Base-by-base conservation (phyloP, 1,284 basidiomycete species). In the Leccinum solheimii region DNA sequence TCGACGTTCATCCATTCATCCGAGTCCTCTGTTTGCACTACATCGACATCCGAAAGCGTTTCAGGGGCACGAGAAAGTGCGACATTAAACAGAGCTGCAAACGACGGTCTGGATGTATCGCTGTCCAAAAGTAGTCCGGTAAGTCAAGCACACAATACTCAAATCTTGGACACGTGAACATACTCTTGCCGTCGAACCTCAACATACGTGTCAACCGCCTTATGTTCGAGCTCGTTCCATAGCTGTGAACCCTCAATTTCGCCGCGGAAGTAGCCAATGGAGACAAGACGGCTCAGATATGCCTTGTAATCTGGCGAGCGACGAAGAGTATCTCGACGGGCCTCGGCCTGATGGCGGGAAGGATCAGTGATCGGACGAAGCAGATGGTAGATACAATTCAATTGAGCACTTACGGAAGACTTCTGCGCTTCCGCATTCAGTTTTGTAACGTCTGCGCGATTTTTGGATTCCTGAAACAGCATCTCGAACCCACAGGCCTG, bases 401-500 rank as follows among this genome's bases (percentile, higher is more conserved):
- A 30, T 45, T 34, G 54, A 34, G 55, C 16, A 73, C 82, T 62
- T 68, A 90, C 89, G 16, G 83, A 83, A 62, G 80, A 80, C 36
- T 75, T 70, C 11, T 75, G 67, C 30, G 69, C 75, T 52, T 82
- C 80, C 27, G 74, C 61, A 23, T 73, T 79, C 10, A 71, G 69
- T 50, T 74, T 79, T 13, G 75, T 65, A 4, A 66, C 67, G 30
- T 80, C 79, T 62, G 73, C 74, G 64, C 79, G 81, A 67, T 77
- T 75, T 77, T 91, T 86, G 70, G 85, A 85, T 75, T 95, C 90
- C 77, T 94, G 85, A 75, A 91, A 97, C 57, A 96, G 82, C 83
- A 97, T 97, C 78, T 98, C 95, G 67, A 97, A 97, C 0, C 95
- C 95, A 65, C 92, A 94, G 4, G 94, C 88, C 92, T 94, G 67